A percentile compares a stretch with the other conserved stretches of the same genome.
phyloP scores from a whole-genome alignment of 805 yeast genomes.

The Ogataea zsoltii region DNA sequence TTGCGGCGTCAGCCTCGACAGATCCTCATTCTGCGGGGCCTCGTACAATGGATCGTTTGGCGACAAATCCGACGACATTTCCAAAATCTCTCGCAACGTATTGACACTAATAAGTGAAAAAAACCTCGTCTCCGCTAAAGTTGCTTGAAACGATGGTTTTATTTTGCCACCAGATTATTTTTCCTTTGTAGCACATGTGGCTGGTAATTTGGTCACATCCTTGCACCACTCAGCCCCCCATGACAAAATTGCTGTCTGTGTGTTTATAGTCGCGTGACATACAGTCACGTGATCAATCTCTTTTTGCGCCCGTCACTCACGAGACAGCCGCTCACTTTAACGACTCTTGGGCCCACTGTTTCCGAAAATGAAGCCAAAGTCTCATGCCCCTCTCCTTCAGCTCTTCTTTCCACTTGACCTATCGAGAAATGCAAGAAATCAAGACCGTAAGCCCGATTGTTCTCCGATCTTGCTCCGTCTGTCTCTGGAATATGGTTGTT shows the following conservation, averaged over 20 bases:
- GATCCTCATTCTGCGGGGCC: conserved; percentile 42
- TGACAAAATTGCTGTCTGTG: too few species aligned
- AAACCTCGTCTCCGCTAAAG: background rate
- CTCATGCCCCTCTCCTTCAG: too few species aligned
- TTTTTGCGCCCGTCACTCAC: conserved; percentile 2
- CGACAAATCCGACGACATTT: conserved; percentile 20
- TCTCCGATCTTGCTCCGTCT: background rate
- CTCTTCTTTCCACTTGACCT: conserved; percentile 6
- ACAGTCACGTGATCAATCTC: background rate
- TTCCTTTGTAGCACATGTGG: conserved; percentile 1
- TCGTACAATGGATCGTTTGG: conserved; percentile 53
- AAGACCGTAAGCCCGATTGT: conserved; percentile 8
- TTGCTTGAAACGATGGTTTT: background rate
- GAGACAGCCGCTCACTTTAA: background rate
- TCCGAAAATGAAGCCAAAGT: background rate
- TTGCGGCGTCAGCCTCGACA: conserved; percentile 67
- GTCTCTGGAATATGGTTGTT: conserved; percentile 11
- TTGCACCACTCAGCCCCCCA: background rate
- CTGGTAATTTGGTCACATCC: conserved; percentile 6
- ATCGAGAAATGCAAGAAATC: conserved; percentile 17
- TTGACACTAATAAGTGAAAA: too few species aligned
- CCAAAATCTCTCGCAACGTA: background rate
- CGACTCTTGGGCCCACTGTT: too few species aligned
- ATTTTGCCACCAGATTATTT: too few species aligned
- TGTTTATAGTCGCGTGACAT: too few species aligned